These are phyloP conservation scores for Aristolochia californica DNA, from an alignment of 164 flowering plant species.

Conservation along the genomic window DNA sequence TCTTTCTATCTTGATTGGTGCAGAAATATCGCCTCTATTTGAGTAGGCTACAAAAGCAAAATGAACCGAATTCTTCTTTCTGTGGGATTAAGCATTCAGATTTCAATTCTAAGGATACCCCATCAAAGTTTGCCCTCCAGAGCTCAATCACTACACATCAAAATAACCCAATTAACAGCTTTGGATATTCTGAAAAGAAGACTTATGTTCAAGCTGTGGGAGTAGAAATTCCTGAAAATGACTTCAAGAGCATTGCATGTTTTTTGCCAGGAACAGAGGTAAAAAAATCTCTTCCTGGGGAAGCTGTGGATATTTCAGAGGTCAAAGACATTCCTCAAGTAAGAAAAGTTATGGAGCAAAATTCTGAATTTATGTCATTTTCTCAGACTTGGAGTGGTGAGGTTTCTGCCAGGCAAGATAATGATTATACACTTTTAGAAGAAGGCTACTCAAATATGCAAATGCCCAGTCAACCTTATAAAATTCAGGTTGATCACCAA, in stretches of 20 bases:
- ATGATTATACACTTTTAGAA: slow-evolving; percentile 18
- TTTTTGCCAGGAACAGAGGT: slow-evolving; percentile 19
- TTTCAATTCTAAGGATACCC: slow-evolving; percentile 28
- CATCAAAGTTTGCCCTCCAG: slow-evolving; percentile 29
- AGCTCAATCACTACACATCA: slow-evolving; percentile 20
- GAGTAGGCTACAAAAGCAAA: slow-evolving; percentile 69
- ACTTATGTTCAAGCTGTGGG: slow-evolving; percentile 20
- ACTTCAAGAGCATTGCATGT: slow-evolving; percentile 18
- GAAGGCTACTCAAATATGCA: slow-evolving; percentile 21
- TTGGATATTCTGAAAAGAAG: slow-evolving; percentile 24
- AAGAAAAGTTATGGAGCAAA: slow-evolving; percentile 16
- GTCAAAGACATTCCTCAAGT: slow-evolving; percentile 16
- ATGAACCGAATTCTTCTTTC: slow-evolving; percentile 31
- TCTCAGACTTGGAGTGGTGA: slow-evolving; percentile 33
- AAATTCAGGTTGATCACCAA: slow-evolving; percentile 20
- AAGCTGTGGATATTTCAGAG: slow-evolving; percentile 21
- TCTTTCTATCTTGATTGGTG: slow-evolving; percentile 9
- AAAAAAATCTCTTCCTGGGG: slow-evolving; percentile 15
- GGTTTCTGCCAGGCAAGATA: slow-evolving; percentile 22
- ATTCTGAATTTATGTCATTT: slow-evolving; percentile 20
- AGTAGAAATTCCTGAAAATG: slow-evolving; percentile 21
- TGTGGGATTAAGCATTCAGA: slow-evolving; percentile 39
- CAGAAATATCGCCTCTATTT: slow-evolving; percentile 94
- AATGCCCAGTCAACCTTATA: slow-evolving; percentile 17
- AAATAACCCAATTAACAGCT: slow-evolving; percentile 20